Percentiles rank a stretch among this genome's conserved stretches.
These are phyloP conservation scores for Detonula confervacea DNA, from an alignment of 352 stramenopile genomes.

Conservation along the genomic window DNA sequence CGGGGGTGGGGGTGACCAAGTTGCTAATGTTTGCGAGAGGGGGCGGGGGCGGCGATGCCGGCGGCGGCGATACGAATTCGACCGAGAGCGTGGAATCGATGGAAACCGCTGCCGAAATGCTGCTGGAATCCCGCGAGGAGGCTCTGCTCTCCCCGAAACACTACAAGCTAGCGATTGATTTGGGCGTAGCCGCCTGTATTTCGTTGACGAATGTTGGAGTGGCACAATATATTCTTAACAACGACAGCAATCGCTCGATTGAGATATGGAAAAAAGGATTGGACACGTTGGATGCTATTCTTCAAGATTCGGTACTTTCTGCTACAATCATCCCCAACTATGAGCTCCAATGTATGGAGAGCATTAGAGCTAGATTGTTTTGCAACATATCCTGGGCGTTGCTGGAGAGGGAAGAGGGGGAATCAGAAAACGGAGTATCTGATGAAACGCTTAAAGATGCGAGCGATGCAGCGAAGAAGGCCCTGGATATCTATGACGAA, in stretches of 20 bases:
- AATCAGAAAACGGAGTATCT: constrained; percentile 19
- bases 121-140: constrained; percentile 52
- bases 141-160: constrained; percentile 30
- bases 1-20: constrained; percentile 40
- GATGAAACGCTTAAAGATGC: constrained; percentile 59
- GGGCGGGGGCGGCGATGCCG: neutral
- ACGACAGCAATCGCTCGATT: constrained; percentile 14
- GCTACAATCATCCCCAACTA: constrained; percentile 34
- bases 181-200: constrained; percentile 48
- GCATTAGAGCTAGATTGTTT: constrained; percentile 44
- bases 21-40: constrained; percentile 22
- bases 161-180: constrained; percentile 28
- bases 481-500: constrained; percentile 66
- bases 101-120: constrained; percentile 44
- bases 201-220: constrained; percentile 46
- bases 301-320: constrained; percentile 30
- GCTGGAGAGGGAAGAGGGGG: constrained; percentile 34
- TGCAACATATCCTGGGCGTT: constrained; percentile 60
- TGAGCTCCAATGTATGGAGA: constrained; percentile 50
- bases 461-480: constrained; percentile 72
- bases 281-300: constrained; percentile 35
- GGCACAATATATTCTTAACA: constrained; percentile 11
- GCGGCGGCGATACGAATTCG: neutral
- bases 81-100: constrained; percentile 30
- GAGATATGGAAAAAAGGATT: constrained; percentile 36